Evolutionary conservation across 345 rosid genomes (phyloP).

Genomic region (Psidium guajava): DNA sequence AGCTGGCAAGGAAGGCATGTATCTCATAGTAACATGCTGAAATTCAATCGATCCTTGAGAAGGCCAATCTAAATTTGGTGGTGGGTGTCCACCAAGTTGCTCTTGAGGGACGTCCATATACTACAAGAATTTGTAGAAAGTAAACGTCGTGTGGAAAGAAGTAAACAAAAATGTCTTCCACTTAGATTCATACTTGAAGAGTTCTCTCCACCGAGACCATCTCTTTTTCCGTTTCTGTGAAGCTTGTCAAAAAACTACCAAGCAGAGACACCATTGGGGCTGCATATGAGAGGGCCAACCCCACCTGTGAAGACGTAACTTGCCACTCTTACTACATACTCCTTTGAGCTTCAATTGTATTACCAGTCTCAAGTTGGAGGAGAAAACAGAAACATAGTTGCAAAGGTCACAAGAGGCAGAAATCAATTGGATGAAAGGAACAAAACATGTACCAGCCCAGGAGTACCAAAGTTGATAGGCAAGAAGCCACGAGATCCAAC

Average conservation of each 20-base stretch:
- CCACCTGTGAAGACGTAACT: slow-evolving; percentile 35
- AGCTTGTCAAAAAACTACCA: slow-evolving; percentile 83
- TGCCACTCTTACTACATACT: neutral
- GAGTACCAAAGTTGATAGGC: slow-evolving; percentile 65
- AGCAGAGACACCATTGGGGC: slow-evolving; percentile 76
- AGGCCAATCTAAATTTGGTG: slow-evolving; percentile 56
- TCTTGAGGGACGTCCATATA: slow-evolving; percentile 91
- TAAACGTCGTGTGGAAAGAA: neutral
- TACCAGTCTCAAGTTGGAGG: neutral
- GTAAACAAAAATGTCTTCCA: neutral
- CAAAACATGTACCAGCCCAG: slow-evolving; percentile 64
- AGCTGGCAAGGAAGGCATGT: slow-evolving; percentile 57
- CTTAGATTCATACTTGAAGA: slow-evolving; percentile 46
- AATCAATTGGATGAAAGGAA: neutral
- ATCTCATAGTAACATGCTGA: slow-evolving; percentile 73
- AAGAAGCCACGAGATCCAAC: slow-evolving; percentile 54
- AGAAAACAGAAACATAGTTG: neutral
- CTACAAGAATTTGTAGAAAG: slow-evolving; percentile 16
- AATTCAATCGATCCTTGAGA: slow-evolving; percentile 56
- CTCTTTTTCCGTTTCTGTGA: slow-evolving; percentile 94
- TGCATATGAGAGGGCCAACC: slow-evolving; percentile 87
- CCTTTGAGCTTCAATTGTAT: neutral
- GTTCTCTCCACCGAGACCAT: slow-evolving; percentile 90
- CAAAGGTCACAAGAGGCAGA: neutral
- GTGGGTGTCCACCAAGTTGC: slow-evolving; percentile 35